Evolutionary conservation across 345 rosid genomes (phyloP), one percentile per base, ranked within the genome.

Genomic region (Aegle marmelos): DNA sequence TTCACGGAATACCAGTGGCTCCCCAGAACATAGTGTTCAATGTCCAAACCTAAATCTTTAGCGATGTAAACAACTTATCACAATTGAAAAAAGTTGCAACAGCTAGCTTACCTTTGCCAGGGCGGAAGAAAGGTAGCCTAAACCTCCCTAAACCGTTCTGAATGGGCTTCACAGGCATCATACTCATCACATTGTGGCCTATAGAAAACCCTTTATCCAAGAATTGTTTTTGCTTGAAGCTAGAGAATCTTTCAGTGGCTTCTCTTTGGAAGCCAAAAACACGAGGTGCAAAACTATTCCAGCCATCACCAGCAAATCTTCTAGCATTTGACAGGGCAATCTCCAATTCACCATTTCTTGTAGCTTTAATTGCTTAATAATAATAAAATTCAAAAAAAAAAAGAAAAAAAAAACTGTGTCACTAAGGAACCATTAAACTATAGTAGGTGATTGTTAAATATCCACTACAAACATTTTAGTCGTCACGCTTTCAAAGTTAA

Each of bases 231-330:
- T 81, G 78, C 60, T 73, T 83, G 73, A 85, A 85, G 75, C 79
- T 79, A 33, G 86, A 80, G 19, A 88, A 79, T 68, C 83, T 89
- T 82, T 78, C 88, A 65, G 68, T 75, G 58, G 91, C 83, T 78
- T 89, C 91, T 69, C 86, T 89, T 65, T 81, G 92, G 54, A 90
- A 76, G 30, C 62, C 82, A 57, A 82, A 76, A 30, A 93, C 19
- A 22, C 54, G 77, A 70, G 91, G 85, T 53, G 83, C 83, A 74
- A 87, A 14, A 65, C 39, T 66, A 50, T 76, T 86, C 92, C 89
- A 90, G 30, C 89, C 86, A 78, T 80, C 79, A 28, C 63, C 63
- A 0, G 82, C 76, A 36, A 79, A 30, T 50, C 74, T 73, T 36
- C 76, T 82, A 22, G 66, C 63, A 62, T 79, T 82, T 17, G 84